Base-by-base conservation (phyloP, 2,329 filamentous ascomycete genomes). In the Aspergillus novoparasiticus region DNA sequence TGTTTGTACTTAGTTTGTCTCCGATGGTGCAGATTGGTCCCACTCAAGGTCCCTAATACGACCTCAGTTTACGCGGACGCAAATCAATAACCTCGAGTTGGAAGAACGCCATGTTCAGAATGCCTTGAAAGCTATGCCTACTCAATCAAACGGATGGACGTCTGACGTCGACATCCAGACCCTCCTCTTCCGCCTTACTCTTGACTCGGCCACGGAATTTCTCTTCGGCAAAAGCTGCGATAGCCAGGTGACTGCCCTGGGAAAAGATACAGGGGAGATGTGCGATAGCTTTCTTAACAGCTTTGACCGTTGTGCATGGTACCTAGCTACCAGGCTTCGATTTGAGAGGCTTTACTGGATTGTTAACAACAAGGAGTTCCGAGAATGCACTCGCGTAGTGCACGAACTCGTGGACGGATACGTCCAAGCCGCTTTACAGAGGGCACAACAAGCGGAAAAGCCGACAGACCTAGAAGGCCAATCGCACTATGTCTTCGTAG, bases 151-250 rank as follows among this genome's bases (percentile, higher is more conserved):
- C 39, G 72, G 72, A 48, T 79, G 77, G 77, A 77, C 76, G 4
- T 66, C 82, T 4, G 82, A 86, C 9, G 80, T 94, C 26, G 87
- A 95, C 69, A 86, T 94, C 6, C 85, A 87, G 66, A 87, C 93
- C 64, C 81, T 96, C 57, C 90, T 97, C 78, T 95, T 93, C 80
- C 85, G 91, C 23, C 90, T 89, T 73, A 93, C 92, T 0, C 83
- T 97, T 23, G 93, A 97, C 76, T 89, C 91, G 11, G 88, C 91
- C 1, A 96, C 93, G 0, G 90, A 95, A 69, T 97, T 96, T 75
- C 80, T 97, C 34, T 85, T 97, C 2, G 94, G 94, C 2, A 82
- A 87, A 64, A 90, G 90, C 65, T 55, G 51, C 51, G 86, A 85
- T 50, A 87, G 84, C 67, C 77, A 79, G 58, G 58, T 77, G 6